A percentile compares a stretch with the other conserved stretches of the same genome.
Evolutionary conservation across 306 rosid genomes (phyloP).

Genomic region (Lathyrus oleraceus): DNA sequence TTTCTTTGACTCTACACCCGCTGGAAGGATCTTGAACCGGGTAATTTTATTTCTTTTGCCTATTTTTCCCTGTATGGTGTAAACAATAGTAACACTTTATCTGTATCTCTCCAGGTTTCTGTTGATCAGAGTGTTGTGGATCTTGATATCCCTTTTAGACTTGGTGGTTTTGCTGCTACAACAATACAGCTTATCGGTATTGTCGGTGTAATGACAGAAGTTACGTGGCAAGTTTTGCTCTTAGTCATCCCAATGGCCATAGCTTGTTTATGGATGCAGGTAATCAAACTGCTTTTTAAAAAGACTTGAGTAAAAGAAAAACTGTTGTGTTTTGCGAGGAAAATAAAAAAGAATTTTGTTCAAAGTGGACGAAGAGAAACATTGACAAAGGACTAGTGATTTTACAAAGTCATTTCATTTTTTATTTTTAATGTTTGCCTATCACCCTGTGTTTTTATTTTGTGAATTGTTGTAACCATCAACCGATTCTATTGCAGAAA

Average conservation of each 20-base stretch:
- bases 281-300: slow-evolving; percentile 29
- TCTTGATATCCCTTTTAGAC: slow-evolving; percentile 99
- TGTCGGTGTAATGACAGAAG: slow-evolving; percentile 92
- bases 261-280: slow-evolving; percentile 99
- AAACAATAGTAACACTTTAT: slow-evolving; percentile 30
- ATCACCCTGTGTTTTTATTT: not conserved
- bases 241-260: slow-evolving; percentile 93
- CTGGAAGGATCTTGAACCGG: slow-evolving; percentile 97
- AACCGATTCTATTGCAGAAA: slow-evolving; percentile 57
- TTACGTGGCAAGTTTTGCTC: slow-evolving; percentile 97
- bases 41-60: slow-evolving; percentile 47
- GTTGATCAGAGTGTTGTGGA: slow-evolving; percentile 99
- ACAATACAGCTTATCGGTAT: slow-evolving; percentile 96
- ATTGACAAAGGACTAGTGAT: no score
- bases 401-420: not conserved
- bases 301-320: not conserved
- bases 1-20: slow-evolving; percentile 98
- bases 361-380: no score
- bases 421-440: no score
- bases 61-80: slow-evolving; percentile 18
- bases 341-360: no score
- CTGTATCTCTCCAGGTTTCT: slow-evolving; percentile 67
- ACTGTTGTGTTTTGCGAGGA: not conserved
- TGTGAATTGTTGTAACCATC: slow-evolving; percentile 15
- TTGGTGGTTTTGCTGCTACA: slow-evolving; percentile 96